phyloP scores from a whole-genome alignment of 2,329 filamentous ascomycete species.

The Hymenoscyphus infarciens region DNA sequence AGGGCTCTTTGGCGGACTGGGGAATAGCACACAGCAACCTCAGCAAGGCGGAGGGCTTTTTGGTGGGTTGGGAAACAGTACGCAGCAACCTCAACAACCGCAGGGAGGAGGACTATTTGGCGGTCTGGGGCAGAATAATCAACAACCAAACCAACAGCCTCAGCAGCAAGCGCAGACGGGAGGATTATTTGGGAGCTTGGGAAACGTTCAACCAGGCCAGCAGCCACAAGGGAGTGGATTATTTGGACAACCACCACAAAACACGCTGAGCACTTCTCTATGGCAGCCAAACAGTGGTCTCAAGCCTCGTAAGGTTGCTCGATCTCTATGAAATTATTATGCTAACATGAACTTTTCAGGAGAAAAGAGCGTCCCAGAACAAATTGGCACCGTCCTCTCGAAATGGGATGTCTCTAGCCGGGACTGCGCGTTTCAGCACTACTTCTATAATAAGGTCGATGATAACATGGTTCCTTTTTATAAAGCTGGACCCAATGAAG shows the following conservation, averaged over 20 bases:
- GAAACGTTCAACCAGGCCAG: constrained; percentile 28
- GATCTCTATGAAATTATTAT: not conserved
- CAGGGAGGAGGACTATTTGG: constrained; percentile 33
- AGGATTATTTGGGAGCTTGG: constrained; percentile 21
- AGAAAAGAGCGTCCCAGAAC: constrained; percentile 71
- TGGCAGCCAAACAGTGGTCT: constrained; percentile 31
- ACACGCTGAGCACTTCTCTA: constrained; percentile 25
- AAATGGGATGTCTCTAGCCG: constrained; percentile 71
- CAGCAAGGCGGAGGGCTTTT: constrained; percentile 21
- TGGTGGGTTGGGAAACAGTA: constrained; percentile 15
- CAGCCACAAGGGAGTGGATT: constrained; percentile 25
- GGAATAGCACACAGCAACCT: constrained; percentile 22
- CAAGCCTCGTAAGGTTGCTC: constrained; percentile 28
- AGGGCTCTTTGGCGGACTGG: constrained; percentile 20
- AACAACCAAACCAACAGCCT: constrained; percentile 25
- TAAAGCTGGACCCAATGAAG: constrained; percentile 65
- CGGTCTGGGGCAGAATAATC: constrained; percentile 23
- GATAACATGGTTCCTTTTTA: constrained; percentile 73
- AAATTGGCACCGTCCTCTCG: constrained; percentile 64
- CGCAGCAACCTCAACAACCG: constrained; percentile 28
- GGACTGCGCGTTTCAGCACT: constrained; percentile 73
- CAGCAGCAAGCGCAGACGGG: constrained; percentile 30
- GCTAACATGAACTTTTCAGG: constrained; percentile 40
- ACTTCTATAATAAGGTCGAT: constrained; percentile 84
- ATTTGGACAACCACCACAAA: constrained; percentile 14